Percentiles rank a stretch among this genome's conserved stretches.
These are phyloP conservation scores for Diddensiella caesifluorescens DNA, from an alignment of 805 yeast genomes.

Conservation along the genomic window DNA sequence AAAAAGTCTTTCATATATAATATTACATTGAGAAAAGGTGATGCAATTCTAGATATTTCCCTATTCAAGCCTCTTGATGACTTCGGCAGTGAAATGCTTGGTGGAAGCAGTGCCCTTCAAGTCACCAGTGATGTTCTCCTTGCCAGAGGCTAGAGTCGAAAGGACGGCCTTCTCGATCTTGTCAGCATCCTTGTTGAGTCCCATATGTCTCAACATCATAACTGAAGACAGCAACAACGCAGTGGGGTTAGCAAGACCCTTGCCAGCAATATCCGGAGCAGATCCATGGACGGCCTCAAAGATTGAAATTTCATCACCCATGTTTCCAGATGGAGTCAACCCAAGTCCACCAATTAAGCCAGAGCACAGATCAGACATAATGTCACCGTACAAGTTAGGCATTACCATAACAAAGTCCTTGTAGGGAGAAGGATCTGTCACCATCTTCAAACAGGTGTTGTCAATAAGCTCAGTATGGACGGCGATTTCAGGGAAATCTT, in stretches of 20 bases:
- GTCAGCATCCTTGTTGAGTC: conserved; percentile 73
- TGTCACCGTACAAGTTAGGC: conserved; percentile 99
- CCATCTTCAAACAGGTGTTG: conserved; percentile 88
- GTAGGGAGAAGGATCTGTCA: conserved; percentile 83
- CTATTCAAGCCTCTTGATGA: conserved; percentile 64
- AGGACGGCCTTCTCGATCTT: conserved; percentile 82
- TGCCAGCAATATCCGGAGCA: conserved; percentile 99
- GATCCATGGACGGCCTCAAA: conserved; percentile 99
- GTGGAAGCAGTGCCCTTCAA: conserved; percentile 91
- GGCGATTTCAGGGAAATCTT: conserved; percentile 87
- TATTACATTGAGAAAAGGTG: not conserved
- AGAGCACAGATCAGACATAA: conserved; percentile 94
- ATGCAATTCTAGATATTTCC: not conserved
- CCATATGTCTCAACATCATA: conserved; percentile 99
- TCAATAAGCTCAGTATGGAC: conserved; percentile 85
- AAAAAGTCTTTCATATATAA: conserved; percentile 1
- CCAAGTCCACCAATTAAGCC: conserved; percentile 99
- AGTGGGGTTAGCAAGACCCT: conserved; percentile 98
- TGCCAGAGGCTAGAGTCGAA: conserved; percentile 87
- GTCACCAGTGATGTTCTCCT: conserved; percentile 94
- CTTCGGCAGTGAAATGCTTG: conserved; percentile 83
- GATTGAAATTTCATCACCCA: conserved; percentile 96
- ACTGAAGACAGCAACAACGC: conserved; percentile 92
- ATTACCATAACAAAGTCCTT: conserved; percentile 89
- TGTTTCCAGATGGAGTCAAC: conserved; percentile 97